Percentiles rank a stretch among this genome's conserved stretches.
These are phyloP conservation scores for Oryza meridionalis DNA, from an alignment of 176 grass and related monocot genomes.

Conservation along the genomic window DNA sequence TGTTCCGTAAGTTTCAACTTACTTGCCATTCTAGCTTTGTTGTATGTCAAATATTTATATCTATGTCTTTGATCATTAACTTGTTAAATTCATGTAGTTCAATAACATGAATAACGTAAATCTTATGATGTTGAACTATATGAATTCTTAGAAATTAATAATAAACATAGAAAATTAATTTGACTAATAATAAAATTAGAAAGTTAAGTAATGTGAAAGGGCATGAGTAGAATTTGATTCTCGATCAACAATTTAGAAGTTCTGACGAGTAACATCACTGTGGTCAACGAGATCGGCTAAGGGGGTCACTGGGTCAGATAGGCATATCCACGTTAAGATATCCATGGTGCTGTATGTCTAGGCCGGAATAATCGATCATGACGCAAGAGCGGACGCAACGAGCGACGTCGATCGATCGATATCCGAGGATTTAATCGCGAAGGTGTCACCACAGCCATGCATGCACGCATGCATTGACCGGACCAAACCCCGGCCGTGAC, in stretches of 20 bases:
- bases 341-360: not conserved
- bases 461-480: slow-evolving; percentile 12
- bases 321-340: slow-evolving; percentile 9
- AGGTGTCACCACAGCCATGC: slow-evolving; percentile 7
- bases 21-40: no score
- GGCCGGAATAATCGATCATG: not conserved
- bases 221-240: not conserved
- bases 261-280: not conserved
- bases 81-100: no score
- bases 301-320: not conserved
- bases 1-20: no score
- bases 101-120: no score
- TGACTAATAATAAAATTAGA: no score
- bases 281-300: not conserved
- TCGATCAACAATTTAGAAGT: not conserved
- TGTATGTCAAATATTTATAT: no score
- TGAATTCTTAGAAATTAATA: no score
- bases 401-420: not conserved
- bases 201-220: no score
- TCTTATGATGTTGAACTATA: no score
- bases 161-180: no score
- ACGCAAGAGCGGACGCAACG: slow-evolving; percentile 38
- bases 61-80: no score
- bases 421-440: not conserved
- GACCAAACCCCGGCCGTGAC: not conserved